Conservation (phyloP, 2,329 filamentous ascomycete species). For the Cladobotryum protrusum region DNA sequence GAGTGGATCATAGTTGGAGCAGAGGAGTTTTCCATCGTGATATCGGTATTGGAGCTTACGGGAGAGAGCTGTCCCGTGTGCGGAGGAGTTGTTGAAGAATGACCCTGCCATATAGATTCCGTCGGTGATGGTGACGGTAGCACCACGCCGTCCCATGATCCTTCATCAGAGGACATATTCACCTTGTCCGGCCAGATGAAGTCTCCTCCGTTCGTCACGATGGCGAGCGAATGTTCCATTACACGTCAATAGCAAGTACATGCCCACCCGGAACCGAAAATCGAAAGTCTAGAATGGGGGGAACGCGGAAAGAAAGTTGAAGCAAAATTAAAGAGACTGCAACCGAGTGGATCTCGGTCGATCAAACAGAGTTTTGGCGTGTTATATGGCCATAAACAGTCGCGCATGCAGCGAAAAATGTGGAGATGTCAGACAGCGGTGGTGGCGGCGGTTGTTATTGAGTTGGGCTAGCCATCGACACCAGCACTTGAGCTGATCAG, state of each 20-base stretch:
- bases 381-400: slow-evolving; percentile 12
- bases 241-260: slow-evolving; percentile 38
- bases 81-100: slow-evolving; percentile 22
- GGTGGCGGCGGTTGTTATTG: slow-evolving; percentile 17
- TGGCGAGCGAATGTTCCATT: slow-evolving; percentile 42
- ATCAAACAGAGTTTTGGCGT: slow-evolving; percentile 14
- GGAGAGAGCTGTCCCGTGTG: slow-evolving; percentile 47
- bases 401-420: slow-evolving; percentile 15
- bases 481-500: slow-evolving; percentile 24
- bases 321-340: slow-evolving; percentile 5
- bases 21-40: slow-evolving; percentile 31
- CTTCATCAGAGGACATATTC: slow-evolving; percentile 40
- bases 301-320: not conserved
- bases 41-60: slow-evolving; percentile 45
- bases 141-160: slow-evolving; percentile 19
- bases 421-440: slow-evolving; percentile 22
- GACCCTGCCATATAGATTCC: slow-evolving; percentile 24
- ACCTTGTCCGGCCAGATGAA: slow-evolving; percentile 41
- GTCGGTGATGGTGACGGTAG: slow-evolving; percentile 28
- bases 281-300: not conserved
- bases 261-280: slow-evolving; percentile 21
- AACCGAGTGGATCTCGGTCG: slow-evolving; percentile 10
- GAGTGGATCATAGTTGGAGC: slow-evolving; percentile 40
- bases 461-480: slow-evolving; percentile 20
- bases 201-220: slow-evolving; percentile 36